These are phyloP conservation scores for Lecanosticta acicola DNA, from an alignment of 2,329 filamentous ascomycete genomes.

Conservation along the genomic window DNA sequence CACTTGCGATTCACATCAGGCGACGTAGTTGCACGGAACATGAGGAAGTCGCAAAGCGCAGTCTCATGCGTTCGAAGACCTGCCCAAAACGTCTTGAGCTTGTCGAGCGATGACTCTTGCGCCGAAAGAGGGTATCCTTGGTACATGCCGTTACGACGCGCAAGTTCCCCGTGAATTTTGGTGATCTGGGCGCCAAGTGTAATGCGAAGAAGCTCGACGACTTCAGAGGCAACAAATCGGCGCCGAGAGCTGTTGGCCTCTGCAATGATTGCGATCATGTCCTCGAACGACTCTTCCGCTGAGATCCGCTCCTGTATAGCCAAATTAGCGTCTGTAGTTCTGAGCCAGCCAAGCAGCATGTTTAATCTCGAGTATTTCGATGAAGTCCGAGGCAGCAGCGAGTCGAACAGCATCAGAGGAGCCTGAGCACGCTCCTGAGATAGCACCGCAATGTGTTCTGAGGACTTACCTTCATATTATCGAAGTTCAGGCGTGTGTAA, in stretches of 20 bases:
- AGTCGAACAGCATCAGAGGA: too few relatives aligned
- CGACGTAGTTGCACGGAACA: constrained; percentile 21
- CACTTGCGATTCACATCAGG: constrained; percentile 16
- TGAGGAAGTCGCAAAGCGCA: constrained; percentile 25
- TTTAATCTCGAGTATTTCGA: too few relatives aligned
- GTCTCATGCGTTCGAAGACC: constrained; percentile 21
- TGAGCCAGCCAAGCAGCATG: too few relatives aligned
- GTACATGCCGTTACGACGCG: too few relatives aligned
- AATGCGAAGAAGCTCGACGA: constrained; percentile 19
- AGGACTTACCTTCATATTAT: constrained; percentile 31
- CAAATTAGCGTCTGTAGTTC: too few relatives aligned
- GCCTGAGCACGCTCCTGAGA: too few relatives aligned
- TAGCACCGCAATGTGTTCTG: too few relatives aligned
- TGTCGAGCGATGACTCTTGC: constrained; percentile 4
- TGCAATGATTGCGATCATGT: constrained; percentile 27
- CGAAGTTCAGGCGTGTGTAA: constrained; percentile 13
- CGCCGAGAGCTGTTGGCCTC: constrained; percentile 2
- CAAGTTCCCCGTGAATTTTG: constrained; percentile 10
- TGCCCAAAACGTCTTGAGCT: constrained; percentile 12
- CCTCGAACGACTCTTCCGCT: constrained; percentile 26
- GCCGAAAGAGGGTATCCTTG: background rate
- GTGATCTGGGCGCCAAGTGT: constrained; percentile 12
- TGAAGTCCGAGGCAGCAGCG: too few relatives aligned
- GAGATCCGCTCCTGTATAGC: constrained; percentile 20
- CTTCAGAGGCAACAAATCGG: constrained; percentile 10